Conservation (phyloP, 148 eudicot genomes). For the Silene latifolia region DNA sequence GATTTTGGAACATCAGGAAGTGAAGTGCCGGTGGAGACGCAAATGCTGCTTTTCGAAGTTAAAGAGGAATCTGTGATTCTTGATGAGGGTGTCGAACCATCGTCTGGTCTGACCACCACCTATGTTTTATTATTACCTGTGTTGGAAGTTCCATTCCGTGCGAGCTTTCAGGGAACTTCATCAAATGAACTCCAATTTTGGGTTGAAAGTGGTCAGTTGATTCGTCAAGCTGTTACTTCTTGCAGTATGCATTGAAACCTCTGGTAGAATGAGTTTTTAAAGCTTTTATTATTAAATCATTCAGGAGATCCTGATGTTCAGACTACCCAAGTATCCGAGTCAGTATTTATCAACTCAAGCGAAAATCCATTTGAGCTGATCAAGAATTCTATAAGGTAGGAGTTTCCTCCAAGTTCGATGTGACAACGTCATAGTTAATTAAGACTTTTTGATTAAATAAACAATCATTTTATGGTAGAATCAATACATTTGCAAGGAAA, state of each 20-base stretch:
- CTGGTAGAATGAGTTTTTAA: not conserved
- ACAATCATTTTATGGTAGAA: too few species aligned
- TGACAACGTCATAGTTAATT: too few species aligned
- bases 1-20: slow-evolving; percentile 40
- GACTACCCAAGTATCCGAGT: slow-evolving; percentile 39
- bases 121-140: slow-evolving; percentile 49
- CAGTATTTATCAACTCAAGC: slow-evolving; percentile 52
- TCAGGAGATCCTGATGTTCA: slow-evolving; percentile 51
- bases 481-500: too few species aligned
- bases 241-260: not conserved
- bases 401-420: slow-evolving; percentile 10
- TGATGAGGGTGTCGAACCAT: slow-evolving; percentile 3
- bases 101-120: slow-evolving; percentile 11
- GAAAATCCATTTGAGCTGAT: slow-evolving; percentile 53
- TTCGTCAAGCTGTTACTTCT: slow-evolving; percentile 7
- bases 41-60: slow-evolving; percentile 40
- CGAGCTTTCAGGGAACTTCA: slow-evolving; percentile 47
- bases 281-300: not conserved
- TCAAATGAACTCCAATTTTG: slow-evolving; percentile 49
- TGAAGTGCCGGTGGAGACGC: slow-evolving; percentile 43
- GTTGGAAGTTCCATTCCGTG: slow-evolving; percentile 48
- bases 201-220: slow-evolving; percentile 53
- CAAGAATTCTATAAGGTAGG: slow-evolving; percentile 48
- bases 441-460: too few species aligned
- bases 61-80: slow-evolving; percentile 20